phyloP scores from a whole-genome alignment of 495 filamentous ascomycete genomes.

The Terfezia boudieri region DNA sequence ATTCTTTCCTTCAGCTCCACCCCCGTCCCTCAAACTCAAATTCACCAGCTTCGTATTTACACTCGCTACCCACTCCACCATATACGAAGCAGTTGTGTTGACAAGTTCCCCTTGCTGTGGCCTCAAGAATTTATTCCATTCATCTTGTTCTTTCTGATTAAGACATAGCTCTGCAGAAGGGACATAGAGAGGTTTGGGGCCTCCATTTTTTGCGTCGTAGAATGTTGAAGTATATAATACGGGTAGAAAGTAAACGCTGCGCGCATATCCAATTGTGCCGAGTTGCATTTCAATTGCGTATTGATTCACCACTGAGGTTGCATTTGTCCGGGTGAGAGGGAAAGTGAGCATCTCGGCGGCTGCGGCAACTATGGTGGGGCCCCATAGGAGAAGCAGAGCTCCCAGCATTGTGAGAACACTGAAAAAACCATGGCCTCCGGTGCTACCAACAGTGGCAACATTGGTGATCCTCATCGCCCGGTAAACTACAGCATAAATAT shows the following conservation, averaged over 20 bases:
- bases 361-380: too few species aligned
- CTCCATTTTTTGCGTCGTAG: background rate
- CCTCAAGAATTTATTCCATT: background rate
- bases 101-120: background rate
- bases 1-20: slow-evolving; percentile 7
- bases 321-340: background rate
- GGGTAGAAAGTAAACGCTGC: background rate
- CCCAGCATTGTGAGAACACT: too few species aligned
- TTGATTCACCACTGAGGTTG: background rate
- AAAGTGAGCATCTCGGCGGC: background rate
- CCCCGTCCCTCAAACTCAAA: slow-evolving; percentile 10
- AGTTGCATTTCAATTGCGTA: background rate
- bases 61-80: slow-evolving; percentile 6
- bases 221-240: background rate
- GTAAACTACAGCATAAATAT: too few species aligned
- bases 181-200: background rate
- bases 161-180: background rate
- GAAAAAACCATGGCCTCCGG: too few species aligned
- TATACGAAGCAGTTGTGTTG: background rate
- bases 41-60: slow-evolving; percentile 8
- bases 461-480: too few species aligned
- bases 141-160: background rate
- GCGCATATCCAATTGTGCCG: background rate
- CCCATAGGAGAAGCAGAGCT: too few species aligned
- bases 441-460: too few species aligned